Percentiles rank a stretch among this genome's conserved stretches.
Conservation (phyloP, 148 eudicot species). For the Beta vulgaris region DNA sequence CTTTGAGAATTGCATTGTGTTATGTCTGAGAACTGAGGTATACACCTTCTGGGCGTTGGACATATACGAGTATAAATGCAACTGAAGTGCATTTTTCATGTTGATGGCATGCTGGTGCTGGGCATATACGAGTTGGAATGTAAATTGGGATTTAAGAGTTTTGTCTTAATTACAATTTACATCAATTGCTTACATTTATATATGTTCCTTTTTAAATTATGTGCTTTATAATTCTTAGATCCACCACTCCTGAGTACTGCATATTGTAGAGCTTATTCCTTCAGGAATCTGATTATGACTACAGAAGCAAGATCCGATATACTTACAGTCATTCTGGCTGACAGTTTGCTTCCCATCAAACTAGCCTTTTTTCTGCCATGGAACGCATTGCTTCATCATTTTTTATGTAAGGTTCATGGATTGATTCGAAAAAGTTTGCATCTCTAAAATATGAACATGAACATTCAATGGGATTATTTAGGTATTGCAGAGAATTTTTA, state of each 20-base stretch:
- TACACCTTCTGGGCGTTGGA: too few species aligned
- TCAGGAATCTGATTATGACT: neutral
- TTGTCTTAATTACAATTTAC: neutral
- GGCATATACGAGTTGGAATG: neutral
- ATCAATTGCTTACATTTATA: neutral
- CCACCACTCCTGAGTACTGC: too few species aligned
- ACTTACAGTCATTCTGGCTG: too few species aligned
- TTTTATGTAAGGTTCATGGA: neutral
- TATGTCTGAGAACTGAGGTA: too few species aligned
- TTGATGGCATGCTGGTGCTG: neutral
- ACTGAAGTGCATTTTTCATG: neutral
- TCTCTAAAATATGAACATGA: neutral
- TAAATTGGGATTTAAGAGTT: too few species aligned
- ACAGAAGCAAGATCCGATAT: too few species aligned
- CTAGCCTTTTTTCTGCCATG: neutral
- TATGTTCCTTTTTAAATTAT: too few species aligned
- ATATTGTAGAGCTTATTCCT: too few species aligned
- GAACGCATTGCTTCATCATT: neutral
- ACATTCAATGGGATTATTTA: neutral
- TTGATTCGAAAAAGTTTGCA: neutral
- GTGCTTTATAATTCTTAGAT: too few species aligned
- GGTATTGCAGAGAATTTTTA: neutral
- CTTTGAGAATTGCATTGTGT: neutral
- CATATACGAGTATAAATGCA: too few species aligned
- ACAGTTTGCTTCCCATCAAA: too few species aligned